Base-by-base conservation (phyloP, 352 stramenopile species). In the Phytophthora pluvialis region DNA sequence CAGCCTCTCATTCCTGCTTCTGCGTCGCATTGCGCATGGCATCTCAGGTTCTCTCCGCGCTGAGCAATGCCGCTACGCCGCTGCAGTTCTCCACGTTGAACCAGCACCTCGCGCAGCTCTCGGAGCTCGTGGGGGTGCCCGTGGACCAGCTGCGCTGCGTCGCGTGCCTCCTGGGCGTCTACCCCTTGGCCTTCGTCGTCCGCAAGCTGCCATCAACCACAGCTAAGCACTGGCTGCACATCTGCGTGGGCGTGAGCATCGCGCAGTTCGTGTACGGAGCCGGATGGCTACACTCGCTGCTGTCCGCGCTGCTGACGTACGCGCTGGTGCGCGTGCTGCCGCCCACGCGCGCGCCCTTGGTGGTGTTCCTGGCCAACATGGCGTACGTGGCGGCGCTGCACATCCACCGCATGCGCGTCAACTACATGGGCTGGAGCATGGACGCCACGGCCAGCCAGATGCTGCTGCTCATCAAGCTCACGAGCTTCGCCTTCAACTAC, bases 391-490 rank as follows among this genome's bases (percentile, higher is more conserved):
- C 91, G 32, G 72, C 83, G 12, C 83, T 86, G n/a, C 97, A 99
- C 74, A 78, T 99, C 26, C 97, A 99, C 77, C 93, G 96, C 60
- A 83, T 98, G 59, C 96, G 93, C 63, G 92, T 98, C 35, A 97
- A 99, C 73, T 99, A 99, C 69, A 93, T 98, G 74, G 88, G 88
- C 57, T 95, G 83, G 81, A 94, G 60, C 33, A 73, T 97, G 46
- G 91, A 98, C 70, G 90, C 86, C 35, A 97, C 89, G 5, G 90
- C 72, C 0, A 76, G 85, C 28, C 90, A 97, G 70, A 98, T 98
- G 94, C 80, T 98, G 38, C 73, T 99, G 25, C 94, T 98, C 29
- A 98, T 99, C 87, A 99, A 99, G 70, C 82, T 99, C 31, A 98
- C 97, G 51, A 98, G 94, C 69, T 98, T 99, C 64, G 95, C 90